A percentile compares a stretch with the other conserved stretches of the same genome.
Evolutionary conservation across 345 rosid species (phyloP).

Genomic region (Sonneratia caseolaris): DNA sequence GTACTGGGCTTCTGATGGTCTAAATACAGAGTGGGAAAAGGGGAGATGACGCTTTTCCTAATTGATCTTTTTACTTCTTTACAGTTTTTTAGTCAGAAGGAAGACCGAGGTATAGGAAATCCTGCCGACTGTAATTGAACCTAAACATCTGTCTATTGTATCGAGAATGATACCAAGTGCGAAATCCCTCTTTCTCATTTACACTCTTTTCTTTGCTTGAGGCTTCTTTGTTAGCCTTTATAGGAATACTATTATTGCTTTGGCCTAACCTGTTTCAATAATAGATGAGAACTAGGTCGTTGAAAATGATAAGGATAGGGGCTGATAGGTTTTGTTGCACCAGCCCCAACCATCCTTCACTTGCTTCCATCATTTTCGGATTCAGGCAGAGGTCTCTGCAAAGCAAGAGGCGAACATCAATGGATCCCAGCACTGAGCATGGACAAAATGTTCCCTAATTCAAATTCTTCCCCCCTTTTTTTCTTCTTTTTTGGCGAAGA

Average conservation of each 20-base stretch:
- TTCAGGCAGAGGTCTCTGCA: neutral
- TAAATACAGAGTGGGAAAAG: constrained; percentile 13
- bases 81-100: too few species aligned
- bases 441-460: too few species aligned
- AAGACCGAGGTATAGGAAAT: too few species aligned
- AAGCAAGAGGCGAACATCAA: neutral
- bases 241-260: neutral
- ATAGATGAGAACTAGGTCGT: neutral
- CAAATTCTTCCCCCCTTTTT: neutral
- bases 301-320: neutral
- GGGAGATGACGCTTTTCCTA: neutral
- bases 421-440: too few species aligned
- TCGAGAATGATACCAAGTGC: too few species aligned
- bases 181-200: too few species aligned
- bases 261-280: neutral
- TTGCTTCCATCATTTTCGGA: neutral
- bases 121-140: too few species aligned
- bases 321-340: neutral
- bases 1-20: neutral
- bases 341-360: neutral
- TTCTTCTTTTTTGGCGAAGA: too few species aligned
- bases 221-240: constrained; percentile 19
- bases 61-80: neutral
- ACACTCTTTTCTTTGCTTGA: constrained; percentile 14
- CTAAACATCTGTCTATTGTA: too few species aligned